phyloP scores from a whole-genome alignment of 2,329 filamentous ascomycete species.

The Nemania bipapillata region DNA sequence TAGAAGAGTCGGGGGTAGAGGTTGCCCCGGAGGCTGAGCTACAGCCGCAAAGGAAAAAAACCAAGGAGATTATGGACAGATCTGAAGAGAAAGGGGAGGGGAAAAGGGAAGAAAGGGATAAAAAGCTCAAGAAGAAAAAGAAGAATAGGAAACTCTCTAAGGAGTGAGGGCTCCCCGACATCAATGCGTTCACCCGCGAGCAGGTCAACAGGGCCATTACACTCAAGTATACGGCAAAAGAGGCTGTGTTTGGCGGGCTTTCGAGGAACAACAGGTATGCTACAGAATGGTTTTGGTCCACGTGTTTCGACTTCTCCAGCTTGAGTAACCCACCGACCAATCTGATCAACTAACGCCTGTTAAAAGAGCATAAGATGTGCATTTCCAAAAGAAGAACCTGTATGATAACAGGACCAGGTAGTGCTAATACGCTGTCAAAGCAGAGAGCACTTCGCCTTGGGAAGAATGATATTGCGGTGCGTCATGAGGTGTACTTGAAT shows the following conservation, averaged over 20 bases:
- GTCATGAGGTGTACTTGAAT: background rate
- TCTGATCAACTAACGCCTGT: background rate
- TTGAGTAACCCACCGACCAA: background rate
- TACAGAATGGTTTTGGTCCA: background rate
- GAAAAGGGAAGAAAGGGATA: conserved; percentile 34
- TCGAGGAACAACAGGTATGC: too few species aligned
- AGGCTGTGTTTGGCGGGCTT: too few species aligned
- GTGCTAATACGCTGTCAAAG: background rate
- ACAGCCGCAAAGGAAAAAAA: conserved; percentile 56
- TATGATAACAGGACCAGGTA: background rate
- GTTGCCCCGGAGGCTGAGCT: conserved; percentile 11
- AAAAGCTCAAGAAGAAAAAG: conserved; percentile 45
- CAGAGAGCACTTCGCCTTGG: background rate
- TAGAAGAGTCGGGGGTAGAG: conserved; percentile 54
- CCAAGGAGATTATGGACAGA: conserved; percentile 55
- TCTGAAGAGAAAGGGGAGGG: conserved; percentile 50
- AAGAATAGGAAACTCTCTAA: conserved; percentile 47
- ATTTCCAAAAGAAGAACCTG: too few species aligned
- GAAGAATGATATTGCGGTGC: background rate
- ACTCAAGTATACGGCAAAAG: too few species aligned
- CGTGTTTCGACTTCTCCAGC: background rate
- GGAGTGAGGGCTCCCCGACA: conserved; percentile 4
- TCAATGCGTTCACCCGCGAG: background rate
- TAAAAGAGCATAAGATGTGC: background rate
- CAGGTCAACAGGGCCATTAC: background rate